A percentile compares a stretch with the other conserved stretches of the same genome.
Conservation (phyloP, 306 rosid species). For the Prunus padus region DNA sequence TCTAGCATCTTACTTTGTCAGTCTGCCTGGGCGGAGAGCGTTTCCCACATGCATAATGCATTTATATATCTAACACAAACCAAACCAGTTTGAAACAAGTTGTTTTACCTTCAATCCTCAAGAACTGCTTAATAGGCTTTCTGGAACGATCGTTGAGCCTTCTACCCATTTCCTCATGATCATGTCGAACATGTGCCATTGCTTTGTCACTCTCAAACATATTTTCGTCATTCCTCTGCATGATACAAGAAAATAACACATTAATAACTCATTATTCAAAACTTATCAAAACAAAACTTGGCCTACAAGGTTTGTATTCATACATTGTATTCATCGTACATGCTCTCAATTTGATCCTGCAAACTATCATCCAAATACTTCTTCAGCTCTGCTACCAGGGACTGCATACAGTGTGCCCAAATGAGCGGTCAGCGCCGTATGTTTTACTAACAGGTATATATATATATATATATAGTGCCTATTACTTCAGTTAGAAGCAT, state of each 20-base stretch:
- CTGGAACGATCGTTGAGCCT: slow-evolving; percentile 13
- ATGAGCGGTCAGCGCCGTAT: too few relatives aligned
- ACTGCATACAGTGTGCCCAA: slow-evolving; percentile 25
- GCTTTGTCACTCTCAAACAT: slow-evolving; percentile 37
- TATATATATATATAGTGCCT: too few relatives aligned
- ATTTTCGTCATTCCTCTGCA: slow-evolving; percentile 46
- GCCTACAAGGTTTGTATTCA: not conserved
- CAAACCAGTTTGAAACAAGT: not conserved
- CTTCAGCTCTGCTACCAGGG: slow-evolving; percentile 44
- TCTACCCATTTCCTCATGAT: slow-evolving; percentile 4
- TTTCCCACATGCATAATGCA: not conserved
- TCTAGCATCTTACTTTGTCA: not conserved
- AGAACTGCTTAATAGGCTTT: slow-evolving; percentile 31
- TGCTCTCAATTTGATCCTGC: slow-evolving; percentile 39
- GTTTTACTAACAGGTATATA: too few relatives aligned
- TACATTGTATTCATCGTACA: slow-evolving; percentile 60
- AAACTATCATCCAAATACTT: slow-evolving; percentile 38
- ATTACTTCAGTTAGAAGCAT: too few relatives aligned
- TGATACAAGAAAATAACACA: not conserved
- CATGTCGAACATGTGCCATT: slow-evolving; percentile 1
- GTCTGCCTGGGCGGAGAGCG: not conserved
- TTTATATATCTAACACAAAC: not conserved
- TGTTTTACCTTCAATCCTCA: slow-evolving; percentile 50
- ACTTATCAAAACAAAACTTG: not conserved
- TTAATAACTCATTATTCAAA: not conserved